Conservation (phyloP, 176 grass and related monocot genomes). For the Hsuehochloa calcarea region DNA sequence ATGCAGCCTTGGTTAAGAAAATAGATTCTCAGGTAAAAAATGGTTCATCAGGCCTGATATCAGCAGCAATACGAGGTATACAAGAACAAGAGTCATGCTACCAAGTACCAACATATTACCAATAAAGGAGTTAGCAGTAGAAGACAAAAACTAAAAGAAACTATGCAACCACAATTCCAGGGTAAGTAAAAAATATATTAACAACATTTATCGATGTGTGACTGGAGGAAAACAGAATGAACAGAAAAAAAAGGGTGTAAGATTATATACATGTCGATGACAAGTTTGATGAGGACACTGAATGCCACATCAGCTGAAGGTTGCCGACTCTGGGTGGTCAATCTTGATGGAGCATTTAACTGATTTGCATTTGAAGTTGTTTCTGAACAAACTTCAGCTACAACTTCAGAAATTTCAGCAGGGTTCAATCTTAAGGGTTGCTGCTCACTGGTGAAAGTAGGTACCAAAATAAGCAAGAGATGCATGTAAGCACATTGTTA, state of each 20-base stretch:
- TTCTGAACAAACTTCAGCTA: constrained; percentile 91
- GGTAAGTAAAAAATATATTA: constrained; percentile 16
- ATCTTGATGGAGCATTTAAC: constrained; percentile 51
- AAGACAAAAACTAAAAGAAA: constrained; percentile 5
- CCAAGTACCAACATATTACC: background rate
- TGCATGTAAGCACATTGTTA: constrained; percentile 24
- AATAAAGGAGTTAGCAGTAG: background rate
- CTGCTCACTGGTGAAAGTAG: constrained; percentile 74
- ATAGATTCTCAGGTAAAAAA: background rate
- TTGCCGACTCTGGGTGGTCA: constrained; percentile 67
- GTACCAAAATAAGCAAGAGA: constrained; percentile 34
- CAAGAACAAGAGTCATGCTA: background rate
- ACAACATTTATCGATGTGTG: background rate
- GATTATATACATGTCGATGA: constrained; percentile 90
- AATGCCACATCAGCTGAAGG: constrained; percentile 88
- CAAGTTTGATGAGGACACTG: constrained; percentile 98
- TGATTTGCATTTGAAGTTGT: constrained; percentile 63
- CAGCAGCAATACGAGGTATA: background rate
- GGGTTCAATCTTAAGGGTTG: constrained; percentile 93
- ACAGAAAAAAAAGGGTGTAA: constrained; percentile 23
- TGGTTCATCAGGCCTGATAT: background rate
- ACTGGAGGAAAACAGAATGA: constrained; percentile 22
- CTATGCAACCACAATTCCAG: background rate
- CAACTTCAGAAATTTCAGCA: constrained; percentile 93
- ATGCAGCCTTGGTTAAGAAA: constrained; percentile 3